A percentile compares a stretch with the other conserved stretches of the same genome.
These are phyloP conservation scores for Thermothelomyces thermophilus DNA, from an alignment of 2,329 filamentous ascomycete species.

Conservation along the genomic window DNA sequence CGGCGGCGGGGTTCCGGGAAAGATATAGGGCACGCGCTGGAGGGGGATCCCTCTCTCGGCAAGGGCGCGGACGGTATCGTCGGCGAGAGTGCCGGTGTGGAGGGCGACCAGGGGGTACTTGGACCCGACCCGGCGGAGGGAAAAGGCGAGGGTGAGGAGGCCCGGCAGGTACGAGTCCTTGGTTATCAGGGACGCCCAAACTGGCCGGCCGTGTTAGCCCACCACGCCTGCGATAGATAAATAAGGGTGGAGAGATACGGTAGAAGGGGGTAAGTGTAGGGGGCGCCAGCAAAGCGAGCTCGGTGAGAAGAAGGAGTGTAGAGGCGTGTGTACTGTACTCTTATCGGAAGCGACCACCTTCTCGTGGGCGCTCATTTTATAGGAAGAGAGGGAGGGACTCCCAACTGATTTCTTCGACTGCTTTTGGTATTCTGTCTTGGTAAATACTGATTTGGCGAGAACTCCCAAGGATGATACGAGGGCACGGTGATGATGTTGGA, in stretches of 20 bases:
- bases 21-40: slow-evolving; percentile 65
- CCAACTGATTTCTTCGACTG: too few species aligned
- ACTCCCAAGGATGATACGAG: too few species aligned
- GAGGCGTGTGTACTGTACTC: slow-evolving; percentile 29
- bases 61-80: slow-evolving; percentile 59
- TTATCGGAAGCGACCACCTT: slow-evolving; percentile 36
- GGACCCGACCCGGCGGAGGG: slow-evolving; percentile 57
- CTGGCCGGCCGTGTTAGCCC: slow-evolving; percentile 6
- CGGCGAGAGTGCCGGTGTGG: slow-evolving; percentile 68
- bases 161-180: slow-evolving; percentile 77
- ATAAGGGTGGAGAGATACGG: too few species aligned
- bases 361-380: slow-evolving; percentile 17
- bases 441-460: too few species aligned
- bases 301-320: slow-evolving; percentile 2
- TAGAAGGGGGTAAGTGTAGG: too few species aligned
- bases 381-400: too few species aligned
- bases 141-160: slow-evolving; percentile 73
- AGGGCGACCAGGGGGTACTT: slow-evolving; percentile 75
- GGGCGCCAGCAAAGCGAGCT: too few species aligned
- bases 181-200: slow-evolving; percentile 85
- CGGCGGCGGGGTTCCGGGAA: slow-evolving; percentile 46
- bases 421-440: too few species aligned
- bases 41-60: slow-evolving; percentile 61
- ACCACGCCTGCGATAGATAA: background rate
- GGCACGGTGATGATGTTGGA: too few species aligned